Base-by-base conservation (phyloP, 306 rosid species). In the Quercus aquifolioides region DNA sequence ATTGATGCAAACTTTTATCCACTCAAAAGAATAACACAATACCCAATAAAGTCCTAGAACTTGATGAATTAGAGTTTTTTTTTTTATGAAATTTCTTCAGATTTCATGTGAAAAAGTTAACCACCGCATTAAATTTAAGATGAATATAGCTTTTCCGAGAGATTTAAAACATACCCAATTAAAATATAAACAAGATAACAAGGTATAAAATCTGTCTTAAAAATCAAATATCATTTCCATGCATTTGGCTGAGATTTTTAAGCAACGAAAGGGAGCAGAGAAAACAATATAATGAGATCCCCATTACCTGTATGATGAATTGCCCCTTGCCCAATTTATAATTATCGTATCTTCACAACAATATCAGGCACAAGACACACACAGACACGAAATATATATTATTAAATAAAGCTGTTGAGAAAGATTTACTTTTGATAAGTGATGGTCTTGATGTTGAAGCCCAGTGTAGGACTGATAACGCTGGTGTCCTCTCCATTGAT, bases 371-470 rank as follows among this genome's bases (percentile, higher is more conserved):
- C 20, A 67, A 31, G 31, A 58, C 31, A 58, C 25, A 10, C 21
- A 58, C 17, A n/a, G 6, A 21, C 64, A 65, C 23, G 1, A 7
- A 41, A 65, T 17, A 18, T 5, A 33, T 64, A 31, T 2, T 28
- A 8, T 14, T 20, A 64, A 30, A 4, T 28, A 17, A 3, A 64
- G 7, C n/a, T 15, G 71, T 28, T 15, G 7, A 31, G 20, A 67
- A 67, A 33, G 62, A 25, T 77, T 81, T 74, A 94, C 98, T 89
- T 92, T 41, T 92, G 94, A 83, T 94, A 92, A 55, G 84, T 62
- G 33, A 94, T 87, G 84, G 98, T 94, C 90, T 92, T 94, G 91
- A 94, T 94, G 88, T 94, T 94, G 89, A 94, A 94, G 56, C 98
- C 98, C 5, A 94, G 93, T 9, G 98, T 94, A 55, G 98, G 98